A percentile compares a stretch with the other conserved stretches of the same genome.
These are phyloP conservation scores for Epichloe festucae DNA, from an alignment of 2,329 filamentous ascomycete genomes.

Conservation along the genomic window DNA sequence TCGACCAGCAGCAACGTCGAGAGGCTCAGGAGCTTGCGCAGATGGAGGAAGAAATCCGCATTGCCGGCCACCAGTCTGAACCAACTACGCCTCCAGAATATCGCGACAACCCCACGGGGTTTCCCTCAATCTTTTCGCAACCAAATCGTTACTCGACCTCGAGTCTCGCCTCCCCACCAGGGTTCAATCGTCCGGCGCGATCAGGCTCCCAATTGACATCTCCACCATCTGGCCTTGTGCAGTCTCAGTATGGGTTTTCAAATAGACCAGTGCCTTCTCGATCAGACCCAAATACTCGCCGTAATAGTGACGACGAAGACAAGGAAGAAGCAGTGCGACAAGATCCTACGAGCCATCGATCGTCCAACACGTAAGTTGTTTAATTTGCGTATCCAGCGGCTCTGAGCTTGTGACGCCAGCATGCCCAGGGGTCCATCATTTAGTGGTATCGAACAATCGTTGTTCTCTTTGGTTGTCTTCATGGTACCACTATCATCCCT, in stretches of 20 bases:
- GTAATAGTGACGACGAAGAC: constrained; percentile 85
- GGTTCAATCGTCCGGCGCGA: constrained; percentile 59
- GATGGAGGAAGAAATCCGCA: constrained; percentile 59
- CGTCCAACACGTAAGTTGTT: constrained; percentile 63
- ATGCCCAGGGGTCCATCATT: background rate
- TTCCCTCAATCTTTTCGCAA: constrained; percentile 67
- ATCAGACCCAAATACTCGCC: constrained; percentile 73
- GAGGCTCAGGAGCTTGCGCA: constrained; percentile 76
- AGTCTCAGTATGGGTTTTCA: constrained; percentile 41
- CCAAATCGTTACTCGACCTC: constrained; percentile 83
- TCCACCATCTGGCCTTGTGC: constrained; percentile 52
- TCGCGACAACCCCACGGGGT: constrained; percentile 55
- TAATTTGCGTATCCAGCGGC: background rate
- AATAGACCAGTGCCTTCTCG: constrained; percentile 52
- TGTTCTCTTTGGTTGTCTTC: background rate
- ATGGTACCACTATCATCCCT: background rate
- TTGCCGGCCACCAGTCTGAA: constrained; percentile 73
- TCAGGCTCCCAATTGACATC: constrained; percentile 73
- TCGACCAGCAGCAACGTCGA: constrained; percentile 72
- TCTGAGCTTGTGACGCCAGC: background rate
- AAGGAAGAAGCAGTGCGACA: constrained; percentile 63
- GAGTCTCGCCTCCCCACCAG: constrained; percentile 71
- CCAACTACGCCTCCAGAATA: constrained; percentile 94
- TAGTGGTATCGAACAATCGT: background rate
- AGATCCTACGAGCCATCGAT: constrained; percentile 57